phyloP scores from a whole-genome alignment of 805 yeast genomes.

The Spathaspora hagerdaliae region DNA sequence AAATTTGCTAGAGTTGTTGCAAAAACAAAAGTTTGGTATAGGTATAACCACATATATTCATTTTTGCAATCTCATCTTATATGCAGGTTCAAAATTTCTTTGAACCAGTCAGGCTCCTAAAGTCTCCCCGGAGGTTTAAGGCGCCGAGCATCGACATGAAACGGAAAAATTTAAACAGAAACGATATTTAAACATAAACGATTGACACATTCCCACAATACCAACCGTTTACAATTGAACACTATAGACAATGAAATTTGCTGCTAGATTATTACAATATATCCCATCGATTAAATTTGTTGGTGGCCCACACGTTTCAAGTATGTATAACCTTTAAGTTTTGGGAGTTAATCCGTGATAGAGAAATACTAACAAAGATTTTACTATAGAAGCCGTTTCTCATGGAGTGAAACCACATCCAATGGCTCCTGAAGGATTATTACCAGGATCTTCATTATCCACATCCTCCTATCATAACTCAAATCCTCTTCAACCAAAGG shows the following conservation, averaged over 20 bases:
- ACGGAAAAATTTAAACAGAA: not conserved
- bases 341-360: no score
- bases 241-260: conserved; percentile 24
- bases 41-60: no score
- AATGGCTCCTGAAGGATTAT: conserved; percentile 40
- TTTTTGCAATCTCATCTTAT: no score
- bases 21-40: no score
- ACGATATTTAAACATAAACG: no score
- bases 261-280: conserved; percentile 35
- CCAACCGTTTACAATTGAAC: not conserved
- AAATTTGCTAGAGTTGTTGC: no score
- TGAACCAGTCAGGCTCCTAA: no score
- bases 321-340: conserved; percentile 28
- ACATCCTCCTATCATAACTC: conserved; percentile 14
- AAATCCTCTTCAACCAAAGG: conserved; percentile 38
- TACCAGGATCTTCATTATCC: conserved; percentile 26
- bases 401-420: conserved; percentile 29
- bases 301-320: conserved; percentile 69
- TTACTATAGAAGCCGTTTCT: conserved; percentile 5
- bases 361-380: conserved; percentile 4
- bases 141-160: not conserved
- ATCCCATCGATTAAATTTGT: conserved; percentile 80
- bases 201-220: not conserved
- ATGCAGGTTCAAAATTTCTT: no score
- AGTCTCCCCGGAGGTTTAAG: not conserved